These are phyloP conservation scores for Narthecium ossifragum DNA, from an alignment of 106 monocot genomes.

Conservation along the genomic window DNA sequence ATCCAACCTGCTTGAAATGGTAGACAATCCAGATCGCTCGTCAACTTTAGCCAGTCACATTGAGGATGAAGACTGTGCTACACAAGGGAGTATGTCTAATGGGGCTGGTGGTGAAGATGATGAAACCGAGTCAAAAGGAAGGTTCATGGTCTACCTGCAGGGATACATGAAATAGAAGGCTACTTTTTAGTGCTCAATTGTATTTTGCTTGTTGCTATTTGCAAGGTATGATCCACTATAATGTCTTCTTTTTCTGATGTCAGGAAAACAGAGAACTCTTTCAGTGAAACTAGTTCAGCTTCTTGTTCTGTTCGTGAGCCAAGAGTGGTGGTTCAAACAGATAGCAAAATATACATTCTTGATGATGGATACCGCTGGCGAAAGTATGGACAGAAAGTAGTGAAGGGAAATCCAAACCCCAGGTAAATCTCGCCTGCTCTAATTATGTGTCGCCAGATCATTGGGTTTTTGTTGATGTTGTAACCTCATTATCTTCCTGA, in stretches of 20 bases:
- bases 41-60: neutral
- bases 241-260: too few relatives aligned
- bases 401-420: constrained; percentile 34
- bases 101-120: constrained; percentile 6
- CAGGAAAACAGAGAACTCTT: constrained; percentile 8
- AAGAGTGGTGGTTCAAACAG: constrained; percentile 28
- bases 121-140: constrained; percentile 18
- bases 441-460: too few relatives aligned
- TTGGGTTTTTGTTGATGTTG: too few relatives aligned
- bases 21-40: neutral
- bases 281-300: constrained; percentile 5
- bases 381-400: constrained; percentile 42
- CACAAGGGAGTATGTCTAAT: neutral
- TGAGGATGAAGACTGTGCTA: constrained; percentile 7
- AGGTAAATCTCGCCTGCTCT: too few relatives aligned
- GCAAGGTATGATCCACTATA: too few relatives aligned
- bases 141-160: constrained; percentile 5
- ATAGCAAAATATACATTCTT: constrained; percentile 32
- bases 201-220: too few relatives aligned
- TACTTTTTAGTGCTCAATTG: too few relatives aligned
- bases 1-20: neutral
- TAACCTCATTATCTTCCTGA: too few relatives aligned
- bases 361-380: constrained; percentile 45
- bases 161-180: too few relatives aligned
- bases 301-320: constrained; percentile 22